Base-by-base conservation (phyloP, 2,329 filamentous ascomycete genomes). In the Xenoacremonium recifei region DNA sequence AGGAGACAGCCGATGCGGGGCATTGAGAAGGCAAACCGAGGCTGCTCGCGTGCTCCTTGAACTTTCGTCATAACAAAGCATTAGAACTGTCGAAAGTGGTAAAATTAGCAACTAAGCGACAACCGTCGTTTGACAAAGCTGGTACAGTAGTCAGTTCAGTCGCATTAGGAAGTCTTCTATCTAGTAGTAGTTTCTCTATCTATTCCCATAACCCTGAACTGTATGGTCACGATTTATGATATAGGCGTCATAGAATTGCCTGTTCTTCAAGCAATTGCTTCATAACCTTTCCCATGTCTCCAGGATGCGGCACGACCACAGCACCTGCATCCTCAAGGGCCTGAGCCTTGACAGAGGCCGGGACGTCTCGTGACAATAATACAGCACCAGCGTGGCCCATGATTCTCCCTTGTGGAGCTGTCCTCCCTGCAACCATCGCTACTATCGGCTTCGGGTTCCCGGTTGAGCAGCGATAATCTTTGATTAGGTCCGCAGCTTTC, bases 381-480 rank as follows among this genome's bases (percentile, higher is more conserved):
- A 84, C 78, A 3, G 85, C 85, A 17, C 85, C 85, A 2, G 84
- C 84, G 60, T 89, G 85, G 2, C 85, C 85, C 84, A 89, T 89
- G 6, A 83, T 75, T 27, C 74, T 74, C 0, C 80, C 79, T 25
- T 68, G 61, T 3, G 77, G 77, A 6, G 84, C 83, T 40, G 80
- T 75, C 44, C 77, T 64, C 1, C 85, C 85, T 10, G 80, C 83
- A 13, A 89, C 75, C 42, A 88, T 72, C 32, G 81, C 83, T 56
- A 87, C 44, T 19, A 68, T 73, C 43, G 72, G 82, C 71, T 89
- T 89, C 0, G 84, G 82, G 37, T 80, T 75, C 6, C 66, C 50
- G 3, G 68, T 71, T 6, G 79, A 71, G 40, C 67, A 73, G 10
- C 69, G 72, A 58, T 89, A 87, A n/a, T 82, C 76, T 37, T 63